Base-by-base conservation (phyloP, 139 green algal species). In the Chlorella sp. region DNA sequence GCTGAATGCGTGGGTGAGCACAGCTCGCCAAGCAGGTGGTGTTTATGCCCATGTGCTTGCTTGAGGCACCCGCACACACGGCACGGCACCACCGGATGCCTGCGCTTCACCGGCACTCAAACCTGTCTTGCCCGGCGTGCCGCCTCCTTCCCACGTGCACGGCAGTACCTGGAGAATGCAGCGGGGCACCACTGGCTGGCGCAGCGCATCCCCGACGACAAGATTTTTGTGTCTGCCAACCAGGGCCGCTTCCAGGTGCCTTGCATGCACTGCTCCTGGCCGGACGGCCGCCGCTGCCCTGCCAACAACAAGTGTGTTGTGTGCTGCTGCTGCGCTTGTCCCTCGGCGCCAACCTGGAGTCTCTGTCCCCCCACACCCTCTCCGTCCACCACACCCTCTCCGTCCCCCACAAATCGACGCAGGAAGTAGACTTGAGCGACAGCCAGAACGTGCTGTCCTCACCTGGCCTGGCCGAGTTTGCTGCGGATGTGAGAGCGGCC, bases 151-250 rank as follows among this genome's bases (percentile, higher is more conserved):
- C 16, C 69, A 54, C 22, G 69, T 76, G 54, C 46, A 19, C 44
- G 43, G 73, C 51, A 60, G 73, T 81, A 81, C 48, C 38, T 83
- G 26, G 78, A 83, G 58, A 83, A 64, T 11, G 78, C 60, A 17
- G 43, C 17, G 4, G 78, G 78, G 26, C 78, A 83, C 41, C 78
- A 75, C 78, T 83, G 78, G 78, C 58, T 83, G 78, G 78, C 78
- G 62, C 60, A 43, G 30, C 60, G 78, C 19, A 20, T 82, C 8
- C 76, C 51, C 4, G 24, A 36, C 8, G 26, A 51, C 54, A 30
- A 2, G 19, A 54, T 70, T 17, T 70, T 82, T 54, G 51, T 82
- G 36, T 51, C 54, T n/a, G 76, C 76, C 54, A 82, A 82, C 76
- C 76, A 82, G 76, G 76, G 76, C 36, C 51, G 76, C 76, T 69